Conservation (phyloP, 2,329 filamentous ascomycete species). For the Alternaria infectoria region DNA sequence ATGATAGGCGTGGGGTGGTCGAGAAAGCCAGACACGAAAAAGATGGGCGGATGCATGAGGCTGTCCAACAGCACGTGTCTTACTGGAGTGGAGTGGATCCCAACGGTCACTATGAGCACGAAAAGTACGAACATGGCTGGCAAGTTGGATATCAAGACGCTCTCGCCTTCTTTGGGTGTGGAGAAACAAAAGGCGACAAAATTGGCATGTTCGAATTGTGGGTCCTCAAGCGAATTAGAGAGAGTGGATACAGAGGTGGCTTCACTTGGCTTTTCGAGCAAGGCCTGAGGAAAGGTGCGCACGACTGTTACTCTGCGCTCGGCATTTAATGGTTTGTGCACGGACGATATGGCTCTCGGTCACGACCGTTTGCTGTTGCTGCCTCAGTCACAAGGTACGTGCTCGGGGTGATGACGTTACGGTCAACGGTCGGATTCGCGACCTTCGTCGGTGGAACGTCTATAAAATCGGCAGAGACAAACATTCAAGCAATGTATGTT, state of each 20-base stretch:
- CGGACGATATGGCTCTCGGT: neutral
- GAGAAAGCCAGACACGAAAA: constrained; percentile 50
- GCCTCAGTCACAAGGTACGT: neutral
- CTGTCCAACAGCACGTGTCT: constrained; percentile 53
- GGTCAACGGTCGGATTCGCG: neutral
- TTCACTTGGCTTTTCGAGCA: constrained; percentile 61
- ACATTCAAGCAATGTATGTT: neutral
- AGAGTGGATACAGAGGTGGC: constrained; percentile 56
- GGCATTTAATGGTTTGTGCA: constrained; percentile 18
- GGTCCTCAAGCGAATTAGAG: constrained; percentile 61
- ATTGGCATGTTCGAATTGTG: constrained; percentile 66
- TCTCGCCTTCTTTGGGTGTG: constrained; percentile 55
- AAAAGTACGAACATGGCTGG: constrained; percentile 63
- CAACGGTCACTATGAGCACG: constrained; percentile 58
- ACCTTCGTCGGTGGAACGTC: constrained; percentile 1
- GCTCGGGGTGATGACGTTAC: neutral
- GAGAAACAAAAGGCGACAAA: constrained; percentile 52
- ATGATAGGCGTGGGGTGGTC: constrained; percentile 36
- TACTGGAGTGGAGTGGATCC: constrained; percentile 59
- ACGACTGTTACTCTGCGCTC: constrained; percentile 45
- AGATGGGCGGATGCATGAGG: constrained; percentile 42
- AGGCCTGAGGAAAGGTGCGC: constrained; percentile 55
- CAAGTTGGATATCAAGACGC: constrained; percentile 64
- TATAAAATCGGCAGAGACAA: neutral
- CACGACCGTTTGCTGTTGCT: neutral